Conservation (phyloP, 2,329 filamentous ascomycete species). For the Arachnopeziza araneosa region DNA sequence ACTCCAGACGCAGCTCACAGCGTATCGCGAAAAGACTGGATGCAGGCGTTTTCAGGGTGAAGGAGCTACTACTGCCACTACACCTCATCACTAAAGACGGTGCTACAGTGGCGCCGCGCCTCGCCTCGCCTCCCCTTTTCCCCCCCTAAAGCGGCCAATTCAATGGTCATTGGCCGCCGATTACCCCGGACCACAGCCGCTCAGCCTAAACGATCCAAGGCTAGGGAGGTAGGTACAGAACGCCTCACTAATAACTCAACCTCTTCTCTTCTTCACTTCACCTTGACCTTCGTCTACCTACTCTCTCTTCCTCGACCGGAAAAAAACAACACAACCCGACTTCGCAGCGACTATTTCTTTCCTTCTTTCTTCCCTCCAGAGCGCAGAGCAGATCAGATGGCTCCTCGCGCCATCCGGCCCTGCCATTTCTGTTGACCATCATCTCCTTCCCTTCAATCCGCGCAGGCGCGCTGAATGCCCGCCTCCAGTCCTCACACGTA, state of each 20-base stretch:
- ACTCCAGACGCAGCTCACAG: no score
- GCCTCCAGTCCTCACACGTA: constrained; percentile 7
- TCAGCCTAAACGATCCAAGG: background rate
- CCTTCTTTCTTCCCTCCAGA: background rate
- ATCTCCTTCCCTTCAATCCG: constrained; percentile 6
- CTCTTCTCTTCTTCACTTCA: background rate
- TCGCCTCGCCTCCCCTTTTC: no score
- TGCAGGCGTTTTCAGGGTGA: no score
- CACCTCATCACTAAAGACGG: no score
- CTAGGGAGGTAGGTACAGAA: no score
- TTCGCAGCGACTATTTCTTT: background rate
- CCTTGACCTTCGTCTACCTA: background rate
- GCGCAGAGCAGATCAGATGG: constrained; percentile 1
- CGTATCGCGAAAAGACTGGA: background rate
- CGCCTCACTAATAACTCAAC: no score
- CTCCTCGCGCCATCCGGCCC: constrained; percentile 4
- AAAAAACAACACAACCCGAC: background rate
- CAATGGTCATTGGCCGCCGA: background rate
- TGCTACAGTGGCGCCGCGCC: no score
- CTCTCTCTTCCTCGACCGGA: background rate
- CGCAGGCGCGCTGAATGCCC: constrained; percentile 22
- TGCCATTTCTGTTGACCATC: constrained; percentile 1
- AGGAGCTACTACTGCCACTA: no score
- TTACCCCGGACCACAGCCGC: background rate
- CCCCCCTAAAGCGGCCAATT: background rate